Conservation (phyloP, 805 yeast species). For the Yarrowia deformans region DNA sequence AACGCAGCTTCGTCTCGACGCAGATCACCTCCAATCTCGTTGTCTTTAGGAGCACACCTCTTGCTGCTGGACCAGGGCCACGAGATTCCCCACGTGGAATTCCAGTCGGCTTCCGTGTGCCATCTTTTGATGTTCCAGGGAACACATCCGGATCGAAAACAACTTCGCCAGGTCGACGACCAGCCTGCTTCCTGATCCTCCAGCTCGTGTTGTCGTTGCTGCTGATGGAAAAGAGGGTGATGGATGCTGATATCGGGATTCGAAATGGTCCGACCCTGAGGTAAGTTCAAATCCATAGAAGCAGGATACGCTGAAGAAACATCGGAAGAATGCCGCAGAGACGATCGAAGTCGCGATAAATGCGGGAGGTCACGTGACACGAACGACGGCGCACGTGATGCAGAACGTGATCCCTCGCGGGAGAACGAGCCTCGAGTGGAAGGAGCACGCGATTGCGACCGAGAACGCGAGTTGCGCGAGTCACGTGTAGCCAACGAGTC, state of each 20-base stretch:
- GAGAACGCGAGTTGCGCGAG: background rate
- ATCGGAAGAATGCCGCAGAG: background rate
- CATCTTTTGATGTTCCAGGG: constrained; percentile 31
- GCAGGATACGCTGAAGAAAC: constrained; percentile 18
- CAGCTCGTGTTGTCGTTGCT: constrained; percentile 25
- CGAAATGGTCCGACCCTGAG: constrained; percentile 18
- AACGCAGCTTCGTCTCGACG: background rate
- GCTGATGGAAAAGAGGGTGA: constrained; percentile 26
- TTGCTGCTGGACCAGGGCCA: constrained; percentile 20
- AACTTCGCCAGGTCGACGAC: background rate
- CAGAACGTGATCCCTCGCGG: background rate
- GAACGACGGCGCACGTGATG: background rate
- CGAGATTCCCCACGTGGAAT: constrained; percentile 20
- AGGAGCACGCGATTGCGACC: background rate
- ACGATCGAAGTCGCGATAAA: background rate
- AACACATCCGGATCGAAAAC: background rate
- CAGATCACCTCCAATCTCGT: constrained; percentile 15
- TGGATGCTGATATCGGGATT: constrained; percentile 14
- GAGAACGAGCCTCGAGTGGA: background rate
- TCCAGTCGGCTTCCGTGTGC: constrained; percentile 35
- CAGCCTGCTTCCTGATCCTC: background rate
- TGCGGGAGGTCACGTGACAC: constrained; percentile 2
- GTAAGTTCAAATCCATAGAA: constrained; percentile 20
- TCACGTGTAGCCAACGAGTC: background rate
- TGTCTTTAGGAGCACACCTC: background rate